A percentile compares a stretch with the other conserved stretches of the same genome.
Conservation (phyloP, 371 early-diverging fungal species). For the Funneliformis caledonium region DNA sequence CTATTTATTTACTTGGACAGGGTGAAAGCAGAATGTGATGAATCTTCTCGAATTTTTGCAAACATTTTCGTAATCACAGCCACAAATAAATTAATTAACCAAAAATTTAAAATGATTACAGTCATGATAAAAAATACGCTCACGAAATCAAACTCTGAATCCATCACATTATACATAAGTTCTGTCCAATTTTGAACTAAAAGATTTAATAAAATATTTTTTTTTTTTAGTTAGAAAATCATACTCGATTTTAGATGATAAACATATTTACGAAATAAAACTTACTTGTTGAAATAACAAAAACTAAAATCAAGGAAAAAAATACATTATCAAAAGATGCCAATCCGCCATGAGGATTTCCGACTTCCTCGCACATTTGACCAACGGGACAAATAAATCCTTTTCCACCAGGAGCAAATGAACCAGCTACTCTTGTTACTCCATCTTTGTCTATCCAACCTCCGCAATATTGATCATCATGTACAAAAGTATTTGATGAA, state of each 20-base stretch:
- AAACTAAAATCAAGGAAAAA: conserved; percentile 62
- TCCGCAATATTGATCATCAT: conserved; percentile 54
- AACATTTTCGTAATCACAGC: conserved; percentile 77
- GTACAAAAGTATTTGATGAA: neutral
- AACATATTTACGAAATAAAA: neutral
- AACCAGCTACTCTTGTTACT: conserved; percentile 44
- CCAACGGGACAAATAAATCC: conserved; percentile 63
- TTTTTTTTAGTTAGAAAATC: neutral
- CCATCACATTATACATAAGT: conserved; percentile 73
- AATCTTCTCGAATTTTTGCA: conserved; percentile 70
- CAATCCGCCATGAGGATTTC: conserved; percentile 51
- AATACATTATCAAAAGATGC: conserved; percentile 68
- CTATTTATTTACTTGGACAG: conserved; percentile 49
- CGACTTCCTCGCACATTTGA: conserved; percentile 59
- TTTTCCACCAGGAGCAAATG: conserved; percentile 50
- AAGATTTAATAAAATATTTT: neutral
- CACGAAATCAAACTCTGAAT: conserved; percentile 62
- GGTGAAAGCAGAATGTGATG: conserved; percentile 66
- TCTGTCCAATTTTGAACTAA: conserved; percentile 74
- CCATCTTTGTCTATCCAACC: conserved; percentile 46
- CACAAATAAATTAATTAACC: conserved; percentile 73
- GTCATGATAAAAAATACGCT: conserved; percentile 65
- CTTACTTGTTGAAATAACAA: conserved; percentile 46
- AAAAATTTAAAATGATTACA: conserved; percentile 71
- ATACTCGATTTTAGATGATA: neutral